Evolutionary conservation across 23 red algal genomes (phyloP), one percentile per base, ranked within the genome.

Genomic region (Gracilaria gracilis): DNA sequence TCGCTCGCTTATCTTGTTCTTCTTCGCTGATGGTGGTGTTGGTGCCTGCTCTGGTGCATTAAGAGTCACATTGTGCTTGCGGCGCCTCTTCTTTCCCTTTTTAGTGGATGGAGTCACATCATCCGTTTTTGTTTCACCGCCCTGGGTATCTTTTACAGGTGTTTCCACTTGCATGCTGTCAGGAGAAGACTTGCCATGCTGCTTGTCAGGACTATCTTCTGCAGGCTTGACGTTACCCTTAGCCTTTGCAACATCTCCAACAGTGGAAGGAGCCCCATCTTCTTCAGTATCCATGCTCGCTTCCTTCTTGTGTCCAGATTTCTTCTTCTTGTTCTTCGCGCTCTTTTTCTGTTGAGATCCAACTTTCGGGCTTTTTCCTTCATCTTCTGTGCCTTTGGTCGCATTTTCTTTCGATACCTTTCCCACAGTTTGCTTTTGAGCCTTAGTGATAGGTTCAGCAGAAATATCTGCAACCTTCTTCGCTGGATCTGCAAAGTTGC

Each of bases 1-100:
- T 46, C 87, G 54, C 40, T 90, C 51, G 61, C 87, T 90, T 21
- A 90, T 17, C 40, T 90, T 90, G 0, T 72, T 79, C 87, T 90
- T 90, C 48, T 90, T 90, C 24, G 49, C 55, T 16, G 72, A 76
- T 21, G 61, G 71, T 28, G 87, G 71, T 21, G 87, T 65, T 4
- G 87, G 54, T 33, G 47, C 59, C 24, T 79, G 24, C 40, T 62
- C 36, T 8, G 75, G 54, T 8, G 54, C 38, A 37, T 81, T 70
- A 32, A 74, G 71, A 7, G 54, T 65, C 0, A 64, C 71, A 46
- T 27, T 71, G 0, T 66, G 57, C 76, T 90, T 90, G 13, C 73
- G 71, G 24, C 74, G 71, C 59, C 75, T 16, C 12, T 65, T 50
- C 37, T 48, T 74, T 16, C 24, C 37, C 23, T 79, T 90, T 33